These are phyloP conservation scores for Halophytophthora polymorphica DNA, from an alignment of 352 stramenopile species.

Conservation along the genomic window DNA sequence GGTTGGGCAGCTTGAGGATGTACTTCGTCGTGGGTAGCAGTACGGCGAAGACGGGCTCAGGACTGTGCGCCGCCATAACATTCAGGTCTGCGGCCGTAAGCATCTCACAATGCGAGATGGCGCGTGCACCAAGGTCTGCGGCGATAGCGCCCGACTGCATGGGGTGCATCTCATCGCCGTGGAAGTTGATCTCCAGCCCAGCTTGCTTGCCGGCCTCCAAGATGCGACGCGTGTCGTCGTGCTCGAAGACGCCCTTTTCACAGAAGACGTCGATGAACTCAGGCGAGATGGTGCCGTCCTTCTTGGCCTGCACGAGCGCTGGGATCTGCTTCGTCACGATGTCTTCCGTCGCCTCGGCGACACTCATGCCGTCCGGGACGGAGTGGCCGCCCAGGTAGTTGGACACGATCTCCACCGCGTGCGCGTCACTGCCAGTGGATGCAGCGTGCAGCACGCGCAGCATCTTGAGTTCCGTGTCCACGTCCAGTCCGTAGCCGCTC, in stretches of 20 bases:
- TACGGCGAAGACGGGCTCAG: slow-evolving; percentile 61
- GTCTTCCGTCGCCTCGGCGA: slow-evolving; percentile 57
- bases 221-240: slow-evolving; percentile 72
- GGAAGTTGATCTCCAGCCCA: slow-evolving; percentile 82
- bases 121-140: slow-evolving; percentile 50
- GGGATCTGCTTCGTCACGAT: slow-evolving; percentile 78
- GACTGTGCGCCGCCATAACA: slow-evolving; percentile 57
- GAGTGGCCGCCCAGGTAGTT: slow-evolving; percentile 79
- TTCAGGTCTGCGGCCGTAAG: slow-evolving; percentile 57
- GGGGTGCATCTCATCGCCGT: slow-evolving; percentile 75
- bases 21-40: slow-evolving; percentile 84
- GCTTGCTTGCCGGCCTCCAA: slow-evolving; percentile 56
- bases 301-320: slow-evolving; percentile 57
- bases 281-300: slow-evolving; percentile 66
- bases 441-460: slow-evolving; percentile 64
- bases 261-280: slow-evolving; percentile 88
- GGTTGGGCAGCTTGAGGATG: slow-evolving; percentile 75
- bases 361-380: slow-evolving; percentile 68
- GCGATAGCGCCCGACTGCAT: slow-evolving; percentile 71
- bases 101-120: slow-evolving; percentile 80
- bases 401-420: slow-evolving; percentile 73
- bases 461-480: slow-evolving; percentile 83
- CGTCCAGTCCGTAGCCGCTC: slow-evolving; percentile 81
- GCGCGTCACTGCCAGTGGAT: slow-evolving; percentile 33
- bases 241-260: slow-evolving; percentile 84